These are phyloP conservation scores for Hymenoscyphus albidus DNA, from an alignment of 2,329 filamentous ascomycete species.

Conservation along the genomic window DNA sequence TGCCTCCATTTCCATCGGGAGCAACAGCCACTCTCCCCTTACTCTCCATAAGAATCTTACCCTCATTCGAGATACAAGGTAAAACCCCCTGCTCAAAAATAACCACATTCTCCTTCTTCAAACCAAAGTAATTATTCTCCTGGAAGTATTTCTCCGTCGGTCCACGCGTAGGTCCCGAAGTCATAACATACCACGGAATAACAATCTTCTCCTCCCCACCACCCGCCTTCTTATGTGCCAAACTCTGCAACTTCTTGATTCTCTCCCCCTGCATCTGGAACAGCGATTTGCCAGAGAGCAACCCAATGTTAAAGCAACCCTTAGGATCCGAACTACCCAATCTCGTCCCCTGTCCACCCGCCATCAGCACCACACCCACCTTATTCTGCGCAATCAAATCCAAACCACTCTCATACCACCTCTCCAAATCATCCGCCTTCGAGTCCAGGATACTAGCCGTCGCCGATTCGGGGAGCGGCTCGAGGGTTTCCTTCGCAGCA, in stretches of 20 bases:
- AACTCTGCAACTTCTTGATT: conserved; percentile 77
- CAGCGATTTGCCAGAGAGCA: conserved; percentile 87
- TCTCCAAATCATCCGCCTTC: conserved; percentile 68
- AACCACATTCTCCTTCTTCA: conserved; percentile 77
- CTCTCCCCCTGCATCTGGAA: conserved; percentile 98
- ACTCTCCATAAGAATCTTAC: conserved; percentile 90
- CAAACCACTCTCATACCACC: conserved; percentile 75
- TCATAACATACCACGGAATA: conserved; percentile 99
- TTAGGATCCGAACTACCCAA: conserved; percentile 94
- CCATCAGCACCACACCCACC: conserved; percentile 89
- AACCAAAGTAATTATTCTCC: conserved; percentile 85
- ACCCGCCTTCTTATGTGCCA: conserved; percentile 69
- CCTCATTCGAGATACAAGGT: conserved; percentile 94
- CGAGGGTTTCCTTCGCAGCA: conserved; percentile 46
- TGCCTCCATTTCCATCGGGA: conserved; percentile 93
- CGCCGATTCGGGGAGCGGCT: conserved; percentile 82
- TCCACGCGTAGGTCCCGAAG: conserved; percentile 85
- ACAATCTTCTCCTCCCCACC: conserved; percentile 53
- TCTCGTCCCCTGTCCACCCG: conserved; percentile 91
- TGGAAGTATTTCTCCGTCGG: conserved; percentile 94
- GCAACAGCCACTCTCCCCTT: conserved; percentile 91
- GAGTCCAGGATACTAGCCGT: conserved; percentile 92
- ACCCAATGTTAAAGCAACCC: conserved; percentile 94
- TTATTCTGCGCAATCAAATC: conserved; percentile 64
- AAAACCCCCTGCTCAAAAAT: conserved; percentile 97